These are phyloP conservation scores for Kokia cookei DNA, from an alignment of 441 rosid species.

Conservation along the genomic window DNA sequence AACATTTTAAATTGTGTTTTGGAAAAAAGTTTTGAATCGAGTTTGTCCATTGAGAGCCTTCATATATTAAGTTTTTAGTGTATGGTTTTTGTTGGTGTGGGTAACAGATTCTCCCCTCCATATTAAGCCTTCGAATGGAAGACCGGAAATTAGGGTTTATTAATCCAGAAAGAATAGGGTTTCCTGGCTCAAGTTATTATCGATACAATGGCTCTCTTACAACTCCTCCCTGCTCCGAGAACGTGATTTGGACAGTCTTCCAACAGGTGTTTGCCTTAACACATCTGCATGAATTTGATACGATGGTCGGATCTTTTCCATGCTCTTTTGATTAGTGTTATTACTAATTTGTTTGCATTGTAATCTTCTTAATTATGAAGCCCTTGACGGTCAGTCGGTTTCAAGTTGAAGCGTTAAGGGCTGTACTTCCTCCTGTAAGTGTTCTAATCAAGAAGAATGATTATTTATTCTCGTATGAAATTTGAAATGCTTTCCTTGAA, in stretches of 20 bases:
- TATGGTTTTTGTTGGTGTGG: no score
- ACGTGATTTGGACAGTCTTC: conserved; percentile 48
- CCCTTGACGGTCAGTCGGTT: conserved; percentile 36
- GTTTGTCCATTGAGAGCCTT: no score
- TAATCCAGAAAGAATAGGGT: conserved; percentile 31
- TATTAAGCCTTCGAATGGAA: conserved; percentile 16
- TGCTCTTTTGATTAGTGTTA: neutral
- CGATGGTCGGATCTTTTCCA: no score
- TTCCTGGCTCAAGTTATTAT: conserved; percentile 34
- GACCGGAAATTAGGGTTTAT: conserved; percentile 30
- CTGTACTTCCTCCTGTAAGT: conserved; percentile 40
- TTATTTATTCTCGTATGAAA: no score
- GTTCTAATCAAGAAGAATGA: neutral
- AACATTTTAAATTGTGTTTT: no score
- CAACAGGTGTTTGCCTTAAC: conserved; percentile 16
- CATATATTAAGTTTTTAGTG: no score
- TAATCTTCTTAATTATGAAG: conserved; percentile 1
- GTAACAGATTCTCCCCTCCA: conserved; percentile 29
- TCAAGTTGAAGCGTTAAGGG: conserved; percentile 36
- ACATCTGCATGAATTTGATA: no score
- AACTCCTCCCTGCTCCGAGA: conserved; percentile 62
- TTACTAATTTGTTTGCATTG: neutral
- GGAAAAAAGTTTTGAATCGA: no score
- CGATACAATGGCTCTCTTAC: conserved; percentile 66
- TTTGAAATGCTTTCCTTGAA: no score